Base-by-base conservation (phyloP, 306 rosid genomes). In the Hippophae rhamnoides region DNA sequence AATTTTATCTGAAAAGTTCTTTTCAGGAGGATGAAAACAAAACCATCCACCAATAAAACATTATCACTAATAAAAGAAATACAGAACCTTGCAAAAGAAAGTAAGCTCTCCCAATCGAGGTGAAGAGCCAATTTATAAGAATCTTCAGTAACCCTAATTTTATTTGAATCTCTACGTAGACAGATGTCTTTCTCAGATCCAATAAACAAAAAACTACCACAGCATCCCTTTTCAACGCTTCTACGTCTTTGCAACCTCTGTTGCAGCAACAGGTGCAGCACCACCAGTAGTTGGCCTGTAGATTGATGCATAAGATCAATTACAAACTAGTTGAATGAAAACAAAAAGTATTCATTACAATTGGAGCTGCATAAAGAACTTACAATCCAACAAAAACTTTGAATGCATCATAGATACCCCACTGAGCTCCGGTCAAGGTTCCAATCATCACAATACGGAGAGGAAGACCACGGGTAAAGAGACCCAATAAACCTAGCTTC, bases 381-480 rank as follows among this genome's bases (percentile, higher is more conserved):
- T 85, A 92, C 99, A 92, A 79, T 52, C 99, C 99, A 13, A 85
- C 96, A 8, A 48, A 88, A 70, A 92, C 95, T 82, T 92, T 88
- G 82, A 92, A 92, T 51, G 95, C 95, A 68, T 92, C 99, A 9
- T 92, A 88, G 77, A 88, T 78, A 56, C 86, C 99, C 99, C 99
- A 92, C 61, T 88, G 99, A 74, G 93, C 95, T 69, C 96, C 99
- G 3, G 99, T 92, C 31, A 92, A 96, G 58, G 96, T 88, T 77
- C 96, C 96, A 66, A 92, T 80, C 96, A 92, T 92, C 62, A 83
- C 87, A 69, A 92, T 92, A 67, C 99, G 96, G 56, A 92, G 96
- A 60, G 96, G 99, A 68, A 92, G 88, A 61, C 99, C 99, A 60
- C 99, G 88, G 51, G 99, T 88, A 41, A 78, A 83, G 47, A 92